Base-by-base conservation (phyloP, 108 stramenopile species). In the Seminavis robusta region DNA sequence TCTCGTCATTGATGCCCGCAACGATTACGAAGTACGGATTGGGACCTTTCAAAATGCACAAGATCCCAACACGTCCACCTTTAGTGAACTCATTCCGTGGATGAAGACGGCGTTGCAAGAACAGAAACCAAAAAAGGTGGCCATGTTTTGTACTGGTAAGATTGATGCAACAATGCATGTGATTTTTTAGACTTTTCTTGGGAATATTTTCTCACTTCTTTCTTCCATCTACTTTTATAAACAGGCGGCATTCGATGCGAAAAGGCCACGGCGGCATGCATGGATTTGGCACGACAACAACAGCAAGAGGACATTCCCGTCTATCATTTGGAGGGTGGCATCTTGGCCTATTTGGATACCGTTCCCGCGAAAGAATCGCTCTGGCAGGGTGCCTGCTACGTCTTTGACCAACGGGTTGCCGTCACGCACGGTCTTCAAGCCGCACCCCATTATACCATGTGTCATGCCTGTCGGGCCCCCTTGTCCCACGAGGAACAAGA, bases 221-320 rank as follows among this genome's bases (percentile, higher is more conserved):
- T n/a, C n/a, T n/a, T n/a, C n/a, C n/a, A n/a, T n/a, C n/a, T n/a
- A n/a, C n/a, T n/a, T n/a, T n/a, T n/a, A n/a, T n/a, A n/a, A n/a
- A 71, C 69, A 4, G 97, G 97, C 10, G 97, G 97, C 1, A 94
- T 97, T 47, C 90, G 97, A 16, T 97, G 97, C 55, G 97, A 95
- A 77, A 91, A 88, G 74, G 92, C 95, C 15, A 90, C 88, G 0
- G 78, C 84, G 8, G 80, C 59, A 4, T 52, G 57, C 48, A 46
- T 75, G 38, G 38, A 64, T 34, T 20, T 67, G 30, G 30, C 73
- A 11, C 23, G 30, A 15, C 30, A 36, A 2, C 63, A 73, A 2
- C n/a, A 59, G 10, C 17, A 41, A 13, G 15, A 40, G 4, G 48
- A 81, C 30, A 42, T 83, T 38, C 81, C 83, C 4, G 78, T 92